Conservation (phyloP, 2,329 filamentous ascomycete genomes). For the Colletotrichum sp. region DNA sequence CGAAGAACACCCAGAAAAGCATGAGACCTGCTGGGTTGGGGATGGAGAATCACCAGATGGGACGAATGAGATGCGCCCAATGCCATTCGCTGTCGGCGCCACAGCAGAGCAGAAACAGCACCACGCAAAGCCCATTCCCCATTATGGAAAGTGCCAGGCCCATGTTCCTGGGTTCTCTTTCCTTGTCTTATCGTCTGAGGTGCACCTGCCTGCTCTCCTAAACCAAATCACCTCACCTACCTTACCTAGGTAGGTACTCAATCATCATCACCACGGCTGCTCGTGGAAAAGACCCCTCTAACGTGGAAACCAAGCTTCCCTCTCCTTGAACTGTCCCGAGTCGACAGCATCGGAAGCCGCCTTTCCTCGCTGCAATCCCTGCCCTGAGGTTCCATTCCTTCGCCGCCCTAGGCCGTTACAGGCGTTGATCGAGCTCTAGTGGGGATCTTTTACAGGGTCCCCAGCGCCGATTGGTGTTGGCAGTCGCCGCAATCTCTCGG, state of each 20-base stretch:
- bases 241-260: background rate
- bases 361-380: background rate
- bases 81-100: background rate
- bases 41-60: constrained; percentile 11
- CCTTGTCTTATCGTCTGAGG: background rate
- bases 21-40: background rate
- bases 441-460: background rate
- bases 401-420: background rate
- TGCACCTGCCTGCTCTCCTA: background rate
- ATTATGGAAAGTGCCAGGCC: background rate
- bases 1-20: constrained; percentile 12
- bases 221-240: background rate
- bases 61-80: background rate
- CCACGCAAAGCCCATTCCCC: background rate
- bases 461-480: background rate
- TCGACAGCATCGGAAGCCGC: background rate
- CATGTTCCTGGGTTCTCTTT: background rate
- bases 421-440: constrained; percentile 1
- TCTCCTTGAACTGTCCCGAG: background rate
- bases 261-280: background rate
- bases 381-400: background rate
- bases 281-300: background rate
- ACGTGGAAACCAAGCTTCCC: background rate
- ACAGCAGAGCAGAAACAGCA: background rate
- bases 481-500: constrained; percentile 13